Base-by-base conservation (phyloP, 768 basidiomycete species). In the Amanita muscaria region DNA sequence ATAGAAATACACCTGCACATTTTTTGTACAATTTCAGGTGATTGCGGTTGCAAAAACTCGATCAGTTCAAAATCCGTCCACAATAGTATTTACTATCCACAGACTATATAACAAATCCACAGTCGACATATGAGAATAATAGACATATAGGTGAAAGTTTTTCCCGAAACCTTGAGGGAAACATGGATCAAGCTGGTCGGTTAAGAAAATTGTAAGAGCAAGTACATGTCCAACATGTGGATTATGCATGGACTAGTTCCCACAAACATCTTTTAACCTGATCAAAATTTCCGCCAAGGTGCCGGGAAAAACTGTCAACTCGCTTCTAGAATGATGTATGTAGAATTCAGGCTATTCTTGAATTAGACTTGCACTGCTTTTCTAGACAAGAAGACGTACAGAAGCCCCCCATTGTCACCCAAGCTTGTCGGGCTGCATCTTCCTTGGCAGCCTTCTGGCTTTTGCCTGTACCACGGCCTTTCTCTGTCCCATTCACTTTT, bases 361-460 rank as follows among this genome's bases (percentile, higher is more conserved):
- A 18, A 42, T 42, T 9, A 33, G 31, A n/a, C 10, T 18, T 31
- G 16, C 3, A 14, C 22, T 14, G 11, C 18, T 22, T 11, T 23
- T 15, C 12, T n/a, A 15, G 10, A 33, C 10, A 6, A 16, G 21
- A 32, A 23, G 16, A 24, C 33, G 10, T 44, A 44, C 43, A 6
- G 25, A 46, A 39, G 36, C 44, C 44, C 12, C n/a, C 10, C 22
- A 32, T 46, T 12, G 29, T 18, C 14, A 14, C 16, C 62, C 68
- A 79, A 37, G 80, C 80, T 43, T 72, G 64, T 30, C 72, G 70
- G 24, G 78, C 79, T n/a, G 81, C 80, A 49, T 77, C 74, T 60
- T 82, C 79, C 51, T 80, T 83, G 6, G 80, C 81, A n/a, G 61
- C 37, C 50, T 82, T 83, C 58, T 80, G 79, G 46, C 67, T 82